Percentiles rank a stretch among this genome's conserved stretches.
Conservation (phyloP, 2,329 filamentous ascomycete genomes). For the Monosporascus ibericus region DNA sequence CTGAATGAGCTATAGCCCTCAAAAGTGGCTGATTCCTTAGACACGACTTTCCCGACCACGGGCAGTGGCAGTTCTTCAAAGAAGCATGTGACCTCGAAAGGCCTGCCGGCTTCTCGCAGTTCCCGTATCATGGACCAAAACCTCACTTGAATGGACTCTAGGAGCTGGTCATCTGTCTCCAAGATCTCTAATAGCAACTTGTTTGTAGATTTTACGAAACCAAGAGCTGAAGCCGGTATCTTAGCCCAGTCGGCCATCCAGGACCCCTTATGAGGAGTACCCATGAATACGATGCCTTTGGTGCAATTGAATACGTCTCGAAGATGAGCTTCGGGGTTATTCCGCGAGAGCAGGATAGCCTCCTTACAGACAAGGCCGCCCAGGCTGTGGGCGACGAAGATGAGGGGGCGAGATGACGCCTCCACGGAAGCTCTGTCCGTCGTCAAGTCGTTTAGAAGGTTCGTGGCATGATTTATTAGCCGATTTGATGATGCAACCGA, state of each 20-base stretch:
- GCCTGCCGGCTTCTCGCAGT: constrained; percentile 5
- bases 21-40: constrained; percentile 25
- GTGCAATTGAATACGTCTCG: constrained; percentile 19
- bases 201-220: constrained; percentile 26
- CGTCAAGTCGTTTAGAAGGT: constrained; percentile 23
- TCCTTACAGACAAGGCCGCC: constrained; percentile 33
- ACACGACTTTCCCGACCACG: constrained; percentile 17
- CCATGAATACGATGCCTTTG: constrained; percentile 30
- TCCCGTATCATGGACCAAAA: constrained; percentile 21
- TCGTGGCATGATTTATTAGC: constrained; percentile 24
- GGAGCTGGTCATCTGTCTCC: neutral
- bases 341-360: constrained; percentile 23
- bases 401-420: constrained; percentile 18
- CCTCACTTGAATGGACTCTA: neutral
- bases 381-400: constrained; percentile 32
- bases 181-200: constrained; percentile 19
- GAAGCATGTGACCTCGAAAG: constrained; percentile 26
- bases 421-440: constrained; percentile 12
- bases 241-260: constrained; percentile 28
- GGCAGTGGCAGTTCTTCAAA: constrained; percentile 27
- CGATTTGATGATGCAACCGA: constrained; percentile 16
- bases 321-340: constrained; percentile 24
- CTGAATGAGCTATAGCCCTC: constrained; percentile 19
- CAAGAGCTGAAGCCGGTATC: constrained; percentile 22
- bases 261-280: constrained; percentile 30